Conservation (phyloP, 805 yeast genomes). For the Candida berthetii region DNA sequence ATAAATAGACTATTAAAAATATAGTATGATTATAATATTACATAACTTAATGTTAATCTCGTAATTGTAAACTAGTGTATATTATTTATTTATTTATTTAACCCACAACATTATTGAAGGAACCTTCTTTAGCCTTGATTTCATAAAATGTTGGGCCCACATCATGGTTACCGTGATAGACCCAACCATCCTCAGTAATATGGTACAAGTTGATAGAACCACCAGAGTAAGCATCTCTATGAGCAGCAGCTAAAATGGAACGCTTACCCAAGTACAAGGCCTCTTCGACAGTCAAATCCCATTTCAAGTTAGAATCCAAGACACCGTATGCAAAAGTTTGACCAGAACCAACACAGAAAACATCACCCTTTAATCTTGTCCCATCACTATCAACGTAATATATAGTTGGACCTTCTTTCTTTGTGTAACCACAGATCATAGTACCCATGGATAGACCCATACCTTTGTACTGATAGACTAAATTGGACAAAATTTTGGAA, state of each 20-base stretch:
- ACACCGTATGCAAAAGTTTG: slow-evolving; percentile 99
- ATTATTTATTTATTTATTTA: neutral
- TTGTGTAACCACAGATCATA: slow-evolving; percentile 96
- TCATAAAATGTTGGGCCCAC: slow-evolving; percentile 92
- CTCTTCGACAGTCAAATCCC: slow-evolving; percentile 92
- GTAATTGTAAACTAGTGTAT: neutral
- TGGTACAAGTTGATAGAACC: slow-evolving; percentile 93
- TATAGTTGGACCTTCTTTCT: slow-evolving; percentile 91
- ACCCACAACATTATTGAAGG: slow-evolving; percentile 58
- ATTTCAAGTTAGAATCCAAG: slow-evolving; percentile 81
- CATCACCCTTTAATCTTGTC: slow-evolving; percentile 87
- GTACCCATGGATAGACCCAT: slow-evolving; percentile 99
- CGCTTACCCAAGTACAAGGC: slow-evolving; percentile 93
- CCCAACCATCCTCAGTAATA: slow-evolving; percentile 92
- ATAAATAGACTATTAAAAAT: neutral
- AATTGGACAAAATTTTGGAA: slow-evolving; percentile 83
- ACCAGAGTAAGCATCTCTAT: slow-evolving; percentile 97
- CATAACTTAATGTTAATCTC: neutral
- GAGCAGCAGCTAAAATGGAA: slow-evolving; percentile 94
- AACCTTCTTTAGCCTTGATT: slow-evolving; percentile 78
- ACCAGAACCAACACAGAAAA: slow-evolving; percentile 98
- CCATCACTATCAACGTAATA: slow-evolving; percentile 98
- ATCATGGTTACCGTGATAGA: slow-evolving; percentile 90
- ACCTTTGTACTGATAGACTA: slow-evolving; percentile 92
- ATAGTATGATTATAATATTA: neutral